These are phyloP conservation scores for Sugiyamaella neomexicana DNA, from an alignment of 1,139 yeast species.

Conservation along the genomic window DNA sequence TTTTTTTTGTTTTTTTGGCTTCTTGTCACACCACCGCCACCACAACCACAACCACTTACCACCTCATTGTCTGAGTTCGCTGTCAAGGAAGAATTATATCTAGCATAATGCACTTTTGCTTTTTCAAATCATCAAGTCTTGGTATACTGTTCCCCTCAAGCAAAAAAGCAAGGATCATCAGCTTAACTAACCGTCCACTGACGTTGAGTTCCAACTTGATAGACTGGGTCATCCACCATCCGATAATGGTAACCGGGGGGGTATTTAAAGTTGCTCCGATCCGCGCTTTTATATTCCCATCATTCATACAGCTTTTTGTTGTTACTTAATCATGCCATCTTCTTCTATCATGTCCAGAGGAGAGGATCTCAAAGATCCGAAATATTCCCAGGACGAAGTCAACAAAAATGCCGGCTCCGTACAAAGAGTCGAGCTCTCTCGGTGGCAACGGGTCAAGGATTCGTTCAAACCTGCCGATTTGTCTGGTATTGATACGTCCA, in stretches of 20 bases:
- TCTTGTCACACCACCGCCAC: neutral
- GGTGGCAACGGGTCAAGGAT: conserved; percentile 33
- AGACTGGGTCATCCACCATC: neutral
- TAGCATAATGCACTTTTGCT: conserved; percentile 8
- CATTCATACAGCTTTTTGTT: too few species aligned
- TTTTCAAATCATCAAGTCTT: neutral
- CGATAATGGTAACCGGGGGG: neutral
- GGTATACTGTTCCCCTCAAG: conserved; percentile 1
- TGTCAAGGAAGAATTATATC: conserved; percentile 1
- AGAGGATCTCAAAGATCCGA: neutral
- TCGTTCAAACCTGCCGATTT: conserved; percentile 36
- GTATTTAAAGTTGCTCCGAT: conserved; percentile 7
- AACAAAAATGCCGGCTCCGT: conserved; percentile 14
- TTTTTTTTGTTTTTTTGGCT: neutral
- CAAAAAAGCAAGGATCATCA: conserved; percentile 3
- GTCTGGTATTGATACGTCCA: conserved; percentile 26
- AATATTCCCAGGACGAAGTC: conserved; percentile 2
- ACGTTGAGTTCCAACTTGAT: neutral
- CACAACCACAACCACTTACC: neutral
- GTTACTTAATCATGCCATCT: neutral
- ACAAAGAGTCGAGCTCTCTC: conserved; percentile 16
- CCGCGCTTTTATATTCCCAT: neutral
- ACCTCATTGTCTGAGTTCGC: neutral
- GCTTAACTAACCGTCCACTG: neutral
- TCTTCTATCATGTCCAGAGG: conserved; percentile 4